phyloP scores from a whole-genome alignment of 1,139 yeast species.

The Scheffersomyces quercinus region DNA sequence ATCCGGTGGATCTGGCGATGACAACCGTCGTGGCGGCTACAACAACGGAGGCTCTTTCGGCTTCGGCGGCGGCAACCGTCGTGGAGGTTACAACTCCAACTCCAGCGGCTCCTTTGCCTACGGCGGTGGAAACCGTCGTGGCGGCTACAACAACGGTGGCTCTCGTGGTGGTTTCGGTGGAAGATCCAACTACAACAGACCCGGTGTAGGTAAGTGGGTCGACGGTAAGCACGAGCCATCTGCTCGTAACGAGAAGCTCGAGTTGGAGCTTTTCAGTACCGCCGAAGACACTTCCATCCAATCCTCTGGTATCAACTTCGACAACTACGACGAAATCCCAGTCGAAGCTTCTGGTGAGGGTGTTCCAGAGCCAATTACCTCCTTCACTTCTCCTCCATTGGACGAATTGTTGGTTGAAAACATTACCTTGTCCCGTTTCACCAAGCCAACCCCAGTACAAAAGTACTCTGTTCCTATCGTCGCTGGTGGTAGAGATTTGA shows the following conservation, averaged over 20 bases:
- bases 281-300: slow-evolving; percentile 81
- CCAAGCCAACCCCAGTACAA: slow-evolving; percentile 97
- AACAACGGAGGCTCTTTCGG: slow-evolving; percentile 21
- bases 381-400: slow-evolving; percentile 91
- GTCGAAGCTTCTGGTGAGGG: slow-evolving; percentile 96
- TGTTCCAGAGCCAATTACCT: slow-evolving; percentile 89
- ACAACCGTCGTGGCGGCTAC: slow-evolving; percentile 13
- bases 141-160: slow-evolving; percentile 35
- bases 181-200: slow-evolving; percentile 29
- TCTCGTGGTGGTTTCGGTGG: slow-evolving; percentile 18
- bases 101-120: slow-evolving; percentile 2
- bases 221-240: slow-evolving; percentile 92
- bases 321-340: slow-evolving; percentile 96
- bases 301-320: slow-evolving; percentile 97
- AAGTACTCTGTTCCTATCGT: slow-evolving; percentile 98
- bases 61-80: slow-evolving; percentile 24
- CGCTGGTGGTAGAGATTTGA: slow-evolving; percentile 92
- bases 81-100: slow-evolving; percentile 27
- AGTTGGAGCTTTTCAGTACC: slow-evolving; percentile 82
- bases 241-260: slow-evolving; percentile 66
- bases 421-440: slow-evolving; percentile 84
- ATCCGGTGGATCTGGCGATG: slow-evolving; percentile 2
- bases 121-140: slow-evolving; percentile 14
- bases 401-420: slow-evolving; percentile 85
- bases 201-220: slow-evolving; percentile 72